Base-by-base conservation (phyloP, 352 stramenopile species). In the Globisporangium solare region DNA sequence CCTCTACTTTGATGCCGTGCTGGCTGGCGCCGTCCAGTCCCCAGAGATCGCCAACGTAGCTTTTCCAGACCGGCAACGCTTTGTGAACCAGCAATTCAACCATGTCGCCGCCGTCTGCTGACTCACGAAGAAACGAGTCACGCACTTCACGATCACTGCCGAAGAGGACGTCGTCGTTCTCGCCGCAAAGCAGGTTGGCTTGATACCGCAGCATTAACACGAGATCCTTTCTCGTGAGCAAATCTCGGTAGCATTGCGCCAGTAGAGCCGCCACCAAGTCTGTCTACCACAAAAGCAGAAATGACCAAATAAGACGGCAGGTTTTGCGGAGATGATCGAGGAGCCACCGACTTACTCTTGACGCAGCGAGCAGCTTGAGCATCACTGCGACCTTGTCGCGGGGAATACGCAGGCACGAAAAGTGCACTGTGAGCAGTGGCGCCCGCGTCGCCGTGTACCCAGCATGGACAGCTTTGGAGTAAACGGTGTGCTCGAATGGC, bases 351-450 rank as follows among this genome's bases (percentile, higher is more conserved):
- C 59, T n/a, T 37, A 55, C 40, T 63, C 52, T 32, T 10, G 27
- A 21, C 13, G 12, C 18, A 13, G 40, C 22, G 14, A 73, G 32
- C 2, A 74, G 48, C 22, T 51, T 31, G 3, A 61, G 13, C 64
- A 71, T 71, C 5, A 41, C 53, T 3, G 21, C 42, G 18, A 71
- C 49, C 20, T 62, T 61, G 13, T 56, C 21, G 14, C 6, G 37
- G 2, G 63, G 58, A 32, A 74, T 54, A 35, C 27, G 47, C 40
- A 71, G 48, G 37, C 52, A 47, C 12, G 49, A 54, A 15, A 41
- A 54, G 47, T 74, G 67, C 37, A 74, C 15, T 18, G 64, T 67
- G 27, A 74, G 41, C 27, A 61, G 51, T 21, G 56, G 37, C 35
- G 11, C n/a, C n/a, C n/a, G 42, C 8, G 20, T 17, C 14, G 47